Base-by-base conservation (phyloP, 2,329 filamentous ascomycete species). In the Fusarium palustre region DNA sequence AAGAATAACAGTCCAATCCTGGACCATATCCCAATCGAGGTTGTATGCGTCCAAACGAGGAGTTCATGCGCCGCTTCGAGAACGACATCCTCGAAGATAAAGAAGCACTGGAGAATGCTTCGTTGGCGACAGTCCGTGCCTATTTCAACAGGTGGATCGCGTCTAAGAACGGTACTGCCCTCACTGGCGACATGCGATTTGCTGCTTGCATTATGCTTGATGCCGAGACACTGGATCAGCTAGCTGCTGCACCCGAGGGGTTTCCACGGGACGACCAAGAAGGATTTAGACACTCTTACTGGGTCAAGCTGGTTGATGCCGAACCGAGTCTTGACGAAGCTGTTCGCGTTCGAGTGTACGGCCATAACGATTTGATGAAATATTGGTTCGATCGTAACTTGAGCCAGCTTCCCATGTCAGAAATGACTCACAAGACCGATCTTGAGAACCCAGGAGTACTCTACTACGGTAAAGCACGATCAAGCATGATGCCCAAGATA, bases 341-440 rank as follows among this genome's bases (percentile, higher is more conserved):
- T 16, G 20, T 34, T 3, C 22, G 31, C 3, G 31, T 24, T 3
- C 15, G 16, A 13, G 20, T 36, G 20, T 36, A 13, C 12, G 22
- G 15, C 0, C 0, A 1, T 2, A 6, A 36, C n/a, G 13, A 24
- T n/a, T 24, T 36, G 0, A 22, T 3, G 12, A 18, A 36, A 6
- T 49, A 49, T 12, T 36, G 16, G 46, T 36, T 49, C 7, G 11
- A 36, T 8, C 31, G 46, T 2, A 36, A 25, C 8, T 22, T 18
- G 1, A 31, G 22, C 16, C 31, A 7, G 3, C 33, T 36, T 10
- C 20, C 13, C 2, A 15, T 41, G 22, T 49, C 18, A 16, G 18
- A 41, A 1, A 0, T 41, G 39, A 41, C 20, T 8, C 46, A 49
- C 18, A 36, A 16, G 18, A 4, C 5, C 15, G 24, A 49, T 18